Evolutionary conservation across 2,329 filamentous ascomycete species (phyloP).

Genomic region (Botryotinia calthae): DNA sequence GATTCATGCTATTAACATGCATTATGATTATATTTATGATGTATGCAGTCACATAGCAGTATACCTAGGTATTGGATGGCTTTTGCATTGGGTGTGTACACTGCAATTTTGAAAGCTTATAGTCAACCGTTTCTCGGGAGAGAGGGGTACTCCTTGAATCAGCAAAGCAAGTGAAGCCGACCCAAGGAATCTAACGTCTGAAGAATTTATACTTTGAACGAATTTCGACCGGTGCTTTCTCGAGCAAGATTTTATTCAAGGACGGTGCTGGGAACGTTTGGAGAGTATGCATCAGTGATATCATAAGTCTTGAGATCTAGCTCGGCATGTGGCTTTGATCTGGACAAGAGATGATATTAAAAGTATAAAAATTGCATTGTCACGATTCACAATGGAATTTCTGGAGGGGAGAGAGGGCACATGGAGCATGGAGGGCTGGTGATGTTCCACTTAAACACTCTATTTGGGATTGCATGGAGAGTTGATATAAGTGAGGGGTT

Average conservation of each 20-base stretch:
- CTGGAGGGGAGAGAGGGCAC: too few relatives aligned
- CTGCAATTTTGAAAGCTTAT: background rate
- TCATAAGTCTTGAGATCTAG: background rate
- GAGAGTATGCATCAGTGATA: constrained; percentile 2
- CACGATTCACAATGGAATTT: background rate
- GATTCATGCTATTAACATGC: constrained; percentile 6
- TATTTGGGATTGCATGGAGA: background rate
- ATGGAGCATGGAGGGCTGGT: too few relatives aligned
- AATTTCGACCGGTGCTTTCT: background rate
- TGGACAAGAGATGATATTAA: background rate
- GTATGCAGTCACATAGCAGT: background rate
- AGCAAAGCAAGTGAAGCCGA: background rate
- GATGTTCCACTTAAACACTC: background rate
- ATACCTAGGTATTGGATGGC: background rate
- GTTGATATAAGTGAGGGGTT: constrained; percentile 3
- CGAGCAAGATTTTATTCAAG: background rate
- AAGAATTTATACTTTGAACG: background rate
- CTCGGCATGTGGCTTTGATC: background rate
- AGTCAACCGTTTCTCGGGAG: background rate
- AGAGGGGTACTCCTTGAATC: background rate
- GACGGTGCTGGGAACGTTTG: background rate
- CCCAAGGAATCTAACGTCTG: background rate
- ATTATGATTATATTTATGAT: background rate
- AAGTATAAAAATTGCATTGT: background rate
- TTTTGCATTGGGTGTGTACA: background rate